Percentiles rank a stretch among this genome's conserved stretches.
These are phyloP conservation scores for Neonectria punicea DNA, from an alignment of 2,329 filamentous ascomycete genomes.

Conservation along the genomic window DNA sequence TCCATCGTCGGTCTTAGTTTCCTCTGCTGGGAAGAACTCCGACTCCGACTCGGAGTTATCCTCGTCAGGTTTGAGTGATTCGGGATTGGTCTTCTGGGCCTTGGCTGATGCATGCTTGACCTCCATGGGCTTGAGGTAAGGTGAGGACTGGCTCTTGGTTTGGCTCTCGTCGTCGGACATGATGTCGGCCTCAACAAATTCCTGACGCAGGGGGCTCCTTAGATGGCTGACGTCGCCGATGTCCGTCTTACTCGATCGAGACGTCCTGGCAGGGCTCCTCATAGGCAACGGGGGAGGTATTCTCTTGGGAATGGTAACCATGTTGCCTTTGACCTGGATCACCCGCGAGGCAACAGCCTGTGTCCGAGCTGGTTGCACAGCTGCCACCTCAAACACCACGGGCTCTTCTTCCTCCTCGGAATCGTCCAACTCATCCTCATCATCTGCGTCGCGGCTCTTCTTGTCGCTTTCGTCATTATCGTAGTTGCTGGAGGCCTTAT, in stretches of 20 bases:
- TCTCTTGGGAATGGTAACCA: constrained; percentile 88
- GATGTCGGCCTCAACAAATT: constrained; percentile 54
- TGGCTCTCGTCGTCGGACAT: constrained; percentile 37
- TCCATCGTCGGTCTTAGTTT: constrained; percentile 23
- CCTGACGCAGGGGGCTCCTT: constrained; percentile 62
- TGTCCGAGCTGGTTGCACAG: constrained; percentile 63
- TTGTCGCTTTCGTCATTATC: constrained; percentile 41
- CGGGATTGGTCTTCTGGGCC: constrained; percentile 28
- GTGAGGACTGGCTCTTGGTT: constrained; percentile 32
- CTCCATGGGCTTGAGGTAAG: constrained; percentile 33
- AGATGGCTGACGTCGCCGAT: constrained; percentile 68
- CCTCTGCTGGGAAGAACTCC: constrained; percentile 36
- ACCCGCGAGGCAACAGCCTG: constrained; percentile 72
- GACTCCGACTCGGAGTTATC: constrained; percentile 33
- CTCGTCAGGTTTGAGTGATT: constrained; percentile 14
- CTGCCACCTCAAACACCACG: constrained; percentile 74
- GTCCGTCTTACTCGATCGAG: constrained; percentile 60
- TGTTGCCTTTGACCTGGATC: constrained; percentile 77
- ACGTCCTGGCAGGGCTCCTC: constrained; percentile 76
- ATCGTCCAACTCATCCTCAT: constrained; percentile 50
- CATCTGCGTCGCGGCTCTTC: constrained; percentile 41
- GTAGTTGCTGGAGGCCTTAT: constrained; percentile 40
- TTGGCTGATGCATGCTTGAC: constrained; percentile 25
- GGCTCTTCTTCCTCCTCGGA: constrained; percentile 65
- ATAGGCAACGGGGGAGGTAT: constrained; percentile 80